Evolutionary conservation across 1,284 basidiomycete genomes (phyloP), one percentile per base, ranked within the genome.

Genomic region (Rhodofomes roseus): DNA sequence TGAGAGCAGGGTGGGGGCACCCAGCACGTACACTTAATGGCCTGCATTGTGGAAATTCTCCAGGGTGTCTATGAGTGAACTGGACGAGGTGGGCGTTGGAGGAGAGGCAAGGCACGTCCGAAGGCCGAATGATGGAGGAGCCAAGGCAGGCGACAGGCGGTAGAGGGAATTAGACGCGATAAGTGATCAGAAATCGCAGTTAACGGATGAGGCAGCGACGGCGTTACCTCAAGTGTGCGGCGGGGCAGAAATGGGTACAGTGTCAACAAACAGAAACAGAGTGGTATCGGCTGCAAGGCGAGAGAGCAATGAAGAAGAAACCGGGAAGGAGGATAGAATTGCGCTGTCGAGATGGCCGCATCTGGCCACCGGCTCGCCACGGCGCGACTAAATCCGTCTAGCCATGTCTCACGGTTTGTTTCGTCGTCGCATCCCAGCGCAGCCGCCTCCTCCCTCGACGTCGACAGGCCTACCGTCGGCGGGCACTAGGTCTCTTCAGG

Each of bases 21-120:
- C 40, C 25, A 27, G 29, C 34, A 69, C 75, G 58, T 58, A 76
- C 75, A 77, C 67, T 77, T 77, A 67, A 77, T 77, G 65, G 75
- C 75, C 71, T 77, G 75, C 75, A 77, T 77, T 65, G 64, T 71
- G 70, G 65, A 64, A 66, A 60, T 61, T 67, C 64, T 63, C 65
- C 54, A 56, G 58, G 43, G 46, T 60, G 62, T 68, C 63, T 68
- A 67, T 62, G 59, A 62, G 57, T 54, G 29, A 36, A 52, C 50
- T 52, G 51, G 56, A 48, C 29, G 56, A 34, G 48, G 22, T 37
- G 18, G 37, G 29, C 43, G 22, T 57, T 31, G 52, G 44, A 27
- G 39, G 29, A 34, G 22, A n/a, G 18, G 37, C 48, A 40, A 1
- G 41, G 23, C 31, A 48, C 52, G 52, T 59, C 62, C 63, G 50